These are phyloP conservation scores for Leccinum subrobustum DNA, from an alignment of 1,284 basidiomycete genomes.

Conservation along the genomic window DNA sequence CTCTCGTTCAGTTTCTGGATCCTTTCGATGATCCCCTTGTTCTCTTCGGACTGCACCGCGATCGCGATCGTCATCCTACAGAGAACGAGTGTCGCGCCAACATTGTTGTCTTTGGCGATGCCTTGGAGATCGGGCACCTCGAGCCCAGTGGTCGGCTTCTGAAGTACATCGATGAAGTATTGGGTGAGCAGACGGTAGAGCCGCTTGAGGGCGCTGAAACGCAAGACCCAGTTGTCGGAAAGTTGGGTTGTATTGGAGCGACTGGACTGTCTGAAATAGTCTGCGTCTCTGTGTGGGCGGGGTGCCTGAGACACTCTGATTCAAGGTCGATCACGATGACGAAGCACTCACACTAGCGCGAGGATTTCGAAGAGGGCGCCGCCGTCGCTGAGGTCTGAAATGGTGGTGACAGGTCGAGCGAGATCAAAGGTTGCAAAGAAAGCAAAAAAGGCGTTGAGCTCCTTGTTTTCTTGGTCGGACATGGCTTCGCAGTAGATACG, in stretches of 20 bases:
- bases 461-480: slow-evolving; percentile 54
- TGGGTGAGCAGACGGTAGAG: slow-evolving; percentile 86
- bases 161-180: slow-evolving; percentile 79
- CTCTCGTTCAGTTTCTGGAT: slow-evolving; percentile 78
- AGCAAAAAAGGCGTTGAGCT: slow-evolving; percentile 73
- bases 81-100: slow-evolving; percentile 68
- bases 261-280: slow-evolving; percentile 70
- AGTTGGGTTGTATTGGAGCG: slow-evolving; percentile 55
- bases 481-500: slow-evolving; percentile 26
- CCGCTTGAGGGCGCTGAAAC: slow-evolving; percentile 81
- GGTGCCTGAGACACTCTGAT: slow-evolving; percentile 13
- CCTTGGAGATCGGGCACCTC: slow-evolving; percentile 82
- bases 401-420: slow-evolving; percentile 54
- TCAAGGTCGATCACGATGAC: neutral
- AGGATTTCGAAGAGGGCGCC: slow-evolving; percentile 70
- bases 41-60: slow-evolving; percentile 87
- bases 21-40: slow-evolving; percentile 79
- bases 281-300: slow-evolving; percentile 52
- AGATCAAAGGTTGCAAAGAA: slow-evolving; percentile 77
- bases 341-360: slow-evolving; percentile 60
- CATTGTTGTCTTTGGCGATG: slow-evolving; percentile 72
- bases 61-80: slow-evolving; percentile 89
- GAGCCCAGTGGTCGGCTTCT: slow-evolving; percentile 68
- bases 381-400: slow-evolving; percentile 74
- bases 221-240: slow-evolving; percentile 86